Evolutionary conservation across 2,329 filamentous ascomycete genomes (phyloP).

Genomic region (Didymella keratinophila): DNA sequence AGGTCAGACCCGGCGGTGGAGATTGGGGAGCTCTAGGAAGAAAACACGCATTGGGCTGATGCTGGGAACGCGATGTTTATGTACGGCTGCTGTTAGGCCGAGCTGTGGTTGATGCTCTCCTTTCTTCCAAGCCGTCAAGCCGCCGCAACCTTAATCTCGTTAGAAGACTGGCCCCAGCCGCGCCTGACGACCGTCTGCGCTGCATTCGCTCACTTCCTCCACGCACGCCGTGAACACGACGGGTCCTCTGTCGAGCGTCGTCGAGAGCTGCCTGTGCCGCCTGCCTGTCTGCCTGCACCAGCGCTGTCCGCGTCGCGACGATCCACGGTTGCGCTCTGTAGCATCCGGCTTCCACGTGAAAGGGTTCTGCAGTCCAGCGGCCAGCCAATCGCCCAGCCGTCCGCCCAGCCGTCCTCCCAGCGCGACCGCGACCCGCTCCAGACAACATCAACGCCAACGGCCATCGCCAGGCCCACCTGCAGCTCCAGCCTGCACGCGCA

Average conservation of each 20-base stretch:
- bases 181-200: slow-evolving; percentile 32
- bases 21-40: slow-evolving; percentile 9
- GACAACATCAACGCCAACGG: slow-evolving; percentile 4
- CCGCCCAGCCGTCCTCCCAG: slow-evolving; percentile 4
- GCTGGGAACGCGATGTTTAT: slow-evolving; percentile 16
- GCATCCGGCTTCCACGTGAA: slow-evolving; percentile 27
- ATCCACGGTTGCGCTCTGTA: background rate
- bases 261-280: slow-evolving; percentile 8
- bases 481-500: slow-evolving; percentile 12
- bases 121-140: slow-evolving; percentile 6
- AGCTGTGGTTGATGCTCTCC: slow-evolving; percentile 24
- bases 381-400: background rate
- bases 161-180: slow-evolving; percentile 33
- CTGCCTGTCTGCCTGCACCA: background rate
- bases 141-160: slow-evolving; percentile 10
- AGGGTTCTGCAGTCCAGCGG: slow-evolving; percentile 2
- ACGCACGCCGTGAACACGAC: slow-evolving; percentile 39
- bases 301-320: background rate
- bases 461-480: too few relatives aligned
- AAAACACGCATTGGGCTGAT: background rate
- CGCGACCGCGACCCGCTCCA: slow-evolving; percentile 8
- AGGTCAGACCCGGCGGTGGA: slow-evolving; percentile 19
- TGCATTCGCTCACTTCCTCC: slow-evolving; percentile 29
- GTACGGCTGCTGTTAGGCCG: slow-evolving; percentile 22
- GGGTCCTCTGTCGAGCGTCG: slow-evolving; percentile 22